Evolutionary conservation across 352 stramenopile genomes (phyloP).

Genomic region (Phytopythium boreale): DNA sequence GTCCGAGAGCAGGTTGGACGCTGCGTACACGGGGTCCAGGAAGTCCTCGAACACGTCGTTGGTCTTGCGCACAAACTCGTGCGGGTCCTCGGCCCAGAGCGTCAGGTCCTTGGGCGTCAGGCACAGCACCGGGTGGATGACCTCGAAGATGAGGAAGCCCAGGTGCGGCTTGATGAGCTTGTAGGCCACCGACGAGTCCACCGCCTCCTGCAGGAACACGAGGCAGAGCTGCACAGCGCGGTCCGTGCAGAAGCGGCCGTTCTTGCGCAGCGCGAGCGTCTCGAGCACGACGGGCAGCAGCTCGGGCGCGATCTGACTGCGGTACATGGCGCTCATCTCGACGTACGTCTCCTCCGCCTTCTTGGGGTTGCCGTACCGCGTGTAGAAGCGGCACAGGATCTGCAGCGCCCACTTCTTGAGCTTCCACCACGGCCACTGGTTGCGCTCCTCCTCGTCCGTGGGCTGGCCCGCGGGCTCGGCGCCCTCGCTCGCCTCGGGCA

Average conservation of each 20-base stretch:
- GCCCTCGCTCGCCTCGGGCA: slow-evolving; percentile 86
- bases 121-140: slow-evolving; percentile 95
- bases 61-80: slow-evolving; percentile 97
- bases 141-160: slow-evolving; percentile 96
- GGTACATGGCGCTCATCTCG: slow-evolving; percentile 93
- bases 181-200: slow-evolving; percentile 96
- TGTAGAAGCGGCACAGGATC: slow-evolving; percentile 97
- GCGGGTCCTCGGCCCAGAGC: slow-evolving; percentile 95
- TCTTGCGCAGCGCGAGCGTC: slow-evolving; percentile 91
- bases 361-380: slow-evolving; percentile 95
- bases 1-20: slow-evolving; percentile 93
- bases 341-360: slow-evolving; percentile 90
- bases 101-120: slow-evolving; percentile 93
- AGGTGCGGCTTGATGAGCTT: slow-evolving; percentile 98
- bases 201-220: slow-evolving; percentile 92
- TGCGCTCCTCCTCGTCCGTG: slow-evolving; percentile 88
- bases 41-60: slow-evolving; percentile 98
- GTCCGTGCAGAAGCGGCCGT: slow-evolving; percentile 95
- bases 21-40: slow-evolving; percentile 93
- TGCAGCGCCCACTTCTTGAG: slow-evolving; percentile 98
- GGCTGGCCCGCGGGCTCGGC: slow-evolving; percentile 87
- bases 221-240: slow-evolving; percentile 93
- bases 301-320: slow-evolving; percentile 89
- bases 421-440: slow-evolving; percentile 97
- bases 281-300: slow-evolving; percentile 82